Evolutionary conservation across 2,329 filamentous ascomycete genomes (phyloP), one percentile per base, ranked within the genome.

Genomic region (Shiraia sp.): DNA sequence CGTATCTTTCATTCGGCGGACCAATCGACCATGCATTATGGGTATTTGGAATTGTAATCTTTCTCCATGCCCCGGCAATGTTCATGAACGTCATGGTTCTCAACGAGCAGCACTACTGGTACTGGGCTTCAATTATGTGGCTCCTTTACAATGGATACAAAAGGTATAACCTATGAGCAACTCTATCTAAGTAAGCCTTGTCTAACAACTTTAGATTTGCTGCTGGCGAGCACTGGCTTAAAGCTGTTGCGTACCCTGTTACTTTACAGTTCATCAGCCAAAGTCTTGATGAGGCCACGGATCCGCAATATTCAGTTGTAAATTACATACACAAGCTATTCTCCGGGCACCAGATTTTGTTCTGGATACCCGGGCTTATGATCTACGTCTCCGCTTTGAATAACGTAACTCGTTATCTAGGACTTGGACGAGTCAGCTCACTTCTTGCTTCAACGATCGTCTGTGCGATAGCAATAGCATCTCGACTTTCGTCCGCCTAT

Each of bases 241-340:
- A 19, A 19, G 30, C 30, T 19, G 22, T 32, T 19, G 30, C 16
- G 6, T 32, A 32, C 30, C 13, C 15, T 19, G 15, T 32, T 12
- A n/a, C 16, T n/a, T 15, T 32, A 12, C 15, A 32, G 12, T 19
- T 19, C 16, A 17, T 32, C 15, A 32, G 15, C 12, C 30, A 19
- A 32, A 32, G 30, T 15, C 30, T 32, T 32, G 30, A 32, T 17
- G 30, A 32, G 12, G 30, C 30, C 16, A 32, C 30, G 8, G 8
- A 8, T 15, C 30, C 14, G 9, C 12, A 19, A 6, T 16, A n/a
- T 10, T 16, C 30, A 3, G 22, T 32, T 9, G 30, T 32, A 14
- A 19, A 32, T 15, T 32, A 32, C 15, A 19, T 32, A 17, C 30
- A 32, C 30, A 12, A 32, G 13, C 7, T 32, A 7, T 19, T 32